Percentiles rank a stretch among this genome's conserved stretches.
These are phyloP conservation scores for Alternaria novae-zelandiae DNA, from an alignment of 2,329 filamentous ascomycete species.

Conservation along the genomic window DNA sequence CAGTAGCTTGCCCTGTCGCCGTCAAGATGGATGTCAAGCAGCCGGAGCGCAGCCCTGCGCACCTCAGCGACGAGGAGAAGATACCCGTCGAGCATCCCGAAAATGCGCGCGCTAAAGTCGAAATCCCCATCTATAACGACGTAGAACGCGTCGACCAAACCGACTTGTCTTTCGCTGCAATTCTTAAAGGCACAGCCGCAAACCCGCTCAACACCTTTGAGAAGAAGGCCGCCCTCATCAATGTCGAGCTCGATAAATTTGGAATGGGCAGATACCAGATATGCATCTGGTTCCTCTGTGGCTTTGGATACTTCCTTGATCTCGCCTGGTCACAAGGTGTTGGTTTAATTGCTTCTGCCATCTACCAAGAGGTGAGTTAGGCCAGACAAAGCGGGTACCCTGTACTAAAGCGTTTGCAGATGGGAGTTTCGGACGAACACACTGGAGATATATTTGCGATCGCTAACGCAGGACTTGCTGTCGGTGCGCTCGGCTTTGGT, in stretches of 20 bases:
- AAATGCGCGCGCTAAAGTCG: constrained; percentile 15
- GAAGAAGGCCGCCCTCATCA: constrained; percentile 41
- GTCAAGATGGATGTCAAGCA: constrained; percentile 11
- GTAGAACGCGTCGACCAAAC: constrained; percentile 30
- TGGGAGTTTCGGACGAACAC: constrained; percentile 23
- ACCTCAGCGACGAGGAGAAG: constrained; percentile 3
- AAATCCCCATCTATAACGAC: constrained; percentile 38
- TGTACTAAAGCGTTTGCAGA: not conserved
- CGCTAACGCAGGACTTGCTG: constrained; percentile 37
- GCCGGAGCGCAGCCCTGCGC: not conserved
- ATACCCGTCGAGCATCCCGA: not conserved
- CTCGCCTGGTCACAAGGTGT: constrained; percentile 41
- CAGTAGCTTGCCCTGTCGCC: not conserved
- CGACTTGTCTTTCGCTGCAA: constrained; percentile 32
- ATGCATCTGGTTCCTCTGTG: constrained; percentile 42
- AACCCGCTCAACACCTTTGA: constrained; percentile 36
- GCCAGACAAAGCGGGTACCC: not conserved
- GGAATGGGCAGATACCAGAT: constrained; percentile 38
- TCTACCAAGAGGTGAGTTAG: constrained; percentile 37
- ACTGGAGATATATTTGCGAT: constrained; percentile 35
- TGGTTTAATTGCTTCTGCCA: constrained; percentile 31
- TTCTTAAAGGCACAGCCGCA: constrained; percentile 35
- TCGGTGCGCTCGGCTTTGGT: constrained; percentile 37
- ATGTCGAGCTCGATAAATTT: constrained; percentile 40
- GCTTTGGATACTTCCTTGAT: constrained; percentile 41